A percentile compares a stretch with the other conserved stretches of the same genome.
Conservation (phyloP, 2,329 filamentous ascomycete species). For the Alternaria alternata region DNA sequence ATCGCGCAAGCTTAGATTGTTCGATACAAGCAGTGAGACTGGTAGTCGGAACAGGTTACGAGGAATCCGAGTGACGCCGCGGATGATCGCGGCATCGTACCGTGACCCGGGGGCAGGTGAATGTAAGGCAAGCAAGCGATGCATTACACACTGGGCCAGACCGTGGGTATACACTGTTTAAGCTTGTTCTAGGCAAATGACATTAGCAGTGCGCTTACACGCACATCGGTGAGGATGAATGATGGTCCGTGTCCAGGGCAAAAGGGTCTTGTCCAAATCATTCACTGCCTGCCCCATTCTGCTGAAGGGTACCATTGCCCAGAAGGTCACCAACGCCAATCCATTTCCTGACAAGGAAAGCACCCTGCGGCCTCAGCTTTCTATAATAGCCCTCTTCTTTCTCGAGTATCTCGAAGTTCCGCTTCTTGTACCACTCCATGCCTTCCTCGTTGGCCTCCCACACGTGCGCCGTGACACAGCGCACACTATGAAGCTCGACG, state of each 20-base stretch:
- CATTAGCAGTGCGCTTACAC: neutral
- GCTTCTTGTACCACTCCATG: conserved; percentile 66
- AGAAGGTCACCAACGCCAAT: conserved; percentile 50
- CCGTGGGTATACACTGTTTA: neutral
- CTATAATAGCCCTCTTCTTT: conserved; percentile 67
- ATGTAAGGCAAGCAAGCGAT: conserved; percentile 10
- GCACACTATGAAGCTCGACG: conserved; percentile 60
- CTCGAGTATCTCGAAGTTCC: conserved; percentile 63
- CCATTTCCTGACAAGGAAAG: conserved; percentile 60
- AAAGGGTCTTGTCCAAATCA: neutral
- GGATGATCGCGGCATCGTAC: neutral
- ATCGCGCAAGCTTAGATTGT: conserved; percentile 9
- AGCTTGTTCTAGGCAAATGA: neutral
- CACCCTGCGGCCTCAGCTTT: conserved; percentile 64
- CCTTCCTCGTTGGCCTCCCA: conserved; percentile 70
- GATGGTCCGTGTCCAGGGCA: neutral
- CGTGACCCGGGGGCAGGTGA: conserved; percentile 17
- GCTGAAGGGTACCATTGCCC: conserved; percentile 9
- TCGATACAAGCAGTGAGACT: conserved; percentile 14
- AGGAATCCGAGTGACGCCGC: conserved; percentile 1
- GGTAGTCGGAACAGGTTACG: conserved; percentile 4
- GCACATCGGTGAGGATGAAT: neutral
- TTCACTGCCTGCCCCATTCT: conserved; percentile 5
- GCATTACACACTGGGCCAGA: conserved; percentile 1
- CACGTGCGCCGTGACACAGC: conserved; percentile 67